Percentiles rank a stretch among this genome's conserved stretches.
Conservation (phyloP, 1,139 yeast species). For the Candida glucosophila region DNA sequence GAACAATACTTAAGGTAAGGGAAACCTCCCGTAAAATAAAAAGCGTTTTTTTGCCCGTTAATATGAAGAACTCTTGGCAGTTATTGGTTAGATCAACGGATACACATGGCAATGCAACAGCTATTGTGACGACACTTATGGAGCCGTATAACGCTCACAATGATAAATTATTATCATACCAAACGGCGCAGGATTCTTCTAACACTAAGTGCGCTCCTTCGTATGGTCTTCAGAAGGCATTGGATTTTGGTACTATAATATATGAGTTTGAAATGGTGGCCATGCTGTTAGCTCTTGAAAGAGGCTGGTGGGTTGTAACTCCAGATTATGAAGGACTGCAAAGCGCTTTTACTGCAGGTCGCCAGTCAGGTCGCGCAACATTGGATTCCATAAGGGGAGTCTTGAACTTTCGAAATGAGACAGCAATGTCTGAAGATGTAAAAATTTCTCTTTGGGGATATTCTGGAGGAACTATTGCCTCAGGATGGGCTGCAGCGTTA, state of each 20-base stretch:
- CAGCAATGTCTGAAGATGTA: conserved; percentile 16
- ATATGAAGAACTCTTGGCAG: conserved; percentile 18
- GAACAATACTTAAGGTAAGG: conserved; percentile 19
- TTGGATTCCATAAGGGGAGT: conserved; percentile 21
- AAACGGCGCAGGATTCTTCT: conserved; percentile 24
- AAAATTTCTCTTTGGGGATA: conserved; percentile 25
- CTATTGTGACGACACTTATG: conserved; percentile 23
- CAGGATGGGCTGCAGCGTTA: conserved; percentile 26
- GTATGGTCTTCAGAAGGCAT: conserved; percentile 8
- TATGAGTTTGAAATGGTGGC: conserved; percentile 15
- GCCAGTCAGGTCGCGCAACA: conserved; percentile 18
- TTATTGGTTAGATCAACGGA: conserved; percentile 24
- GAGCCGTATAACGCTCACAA: conserved; percentile 21
- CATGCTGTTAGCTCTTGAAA: conserved; percentile 15
- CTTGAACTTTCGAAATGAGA: conserved; percentile 11
- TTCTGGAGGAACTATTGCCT: conserved; percentile 28
- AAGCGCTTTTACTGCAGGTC: conserved; percentile 21
- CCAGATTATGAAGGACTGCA: conserved; percentile 28
- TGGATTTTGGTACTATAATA: conserved; percentile 2
- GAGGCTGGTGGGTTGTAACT: conserved; percentile 23
- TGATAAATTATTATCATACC: conserved; percentile 15
- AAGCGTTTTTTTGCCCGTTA: conserved; percentile 8
- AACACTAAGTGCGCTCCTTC: conserved; percentile 21
- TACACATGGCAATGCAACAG: conserved; percentile 19
- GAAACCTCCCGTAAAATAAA: conserved; percentile 13